Base-by-base conservation (phyloP, 768 basidiomycete genomes). In the Mycena indigotica region DNA sequence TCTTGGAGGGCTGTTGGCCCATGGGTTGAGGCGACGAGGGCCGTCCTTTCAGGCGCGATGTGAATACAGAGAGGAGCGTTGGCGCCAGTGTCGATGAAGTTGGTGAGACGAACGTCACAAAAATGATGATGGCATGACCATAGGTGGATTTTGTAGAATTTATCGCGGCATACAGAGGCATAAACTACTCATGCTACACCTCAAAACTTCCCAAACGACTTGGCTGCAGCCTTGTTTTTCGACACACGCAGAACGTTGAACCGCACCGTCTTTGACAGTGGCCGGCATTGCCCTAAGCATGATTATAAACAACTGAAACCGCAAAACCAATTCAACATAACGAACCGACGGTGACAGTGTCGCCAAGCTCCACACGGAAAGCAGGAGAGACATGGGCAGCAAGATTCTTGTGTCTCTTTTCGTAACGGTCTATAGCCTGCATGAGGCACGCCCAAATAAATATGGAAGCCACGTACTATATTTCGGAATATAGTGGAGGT, bases 221-320 rank as follows among this genome's bases (percentile, higher is more conserved):
- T 97, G 57, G 85, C 75, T 29, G 93, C 72, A 12, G 93, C 93
- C 85, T 95, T 95, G 86, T 78, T 95, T 87, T 90, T 93, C 64
- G 86, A 74, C 75, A 99, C 96, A 69, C 95, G 90, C 72, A 98
- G 77, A 57, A 99, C 97, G 78, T 99, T 99, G 89, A 99, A 99
- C 50, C 97, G 92, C 69, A 98, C 93, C 29, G 96, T 98, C 80
- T 99, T 99, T 60, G 97, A 98, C 69, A 98, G 78, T 67, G 97
- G 97, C 73, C 97, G 90, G 83, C 97, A 99, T 86, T 99, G 97
- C 30, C 95, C 94, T 94, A 67, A 44, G 58, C 5, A 1, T 17
- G 24, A 19, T 23, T 29, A n/a, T n/a, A 21, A 16, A 23, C 50
- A 30, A 49, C 66, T 44, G 64, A 50, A 44, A 56, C 35, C 32